Evolutionary conservation across 2,329 filamentous ascomycete genomes (phyloP).

Genomic region (Aspergillus jensenii): DNA sequence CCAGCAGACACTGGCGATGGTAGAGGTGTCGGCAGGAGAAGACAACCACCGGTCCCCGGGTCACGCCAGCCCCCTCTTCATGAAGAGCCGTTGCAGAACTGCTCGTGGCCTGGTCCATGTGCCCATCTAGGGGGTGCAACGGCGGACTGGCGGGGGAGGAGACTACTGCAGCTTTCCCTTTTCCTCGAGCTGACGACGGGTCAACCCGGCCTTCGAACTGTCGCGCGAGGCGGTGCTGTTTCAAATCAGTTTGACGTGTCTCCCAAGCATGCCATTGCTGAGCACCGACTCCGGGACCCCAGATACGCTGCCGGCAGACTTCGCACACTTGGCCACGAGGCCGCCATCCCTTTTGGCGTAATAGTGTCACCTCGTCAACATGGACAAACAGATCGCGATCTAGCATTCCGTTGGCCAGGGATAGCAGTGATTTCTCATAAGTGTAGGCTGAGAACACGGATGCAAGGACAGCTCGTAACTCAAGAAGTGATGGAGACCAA

Average conservation of each 20-base stretch:
- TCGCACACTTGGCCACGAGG: slow-evolving; percentile 85
- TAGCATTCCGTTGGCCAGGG: slow-evolving; percentile 79
- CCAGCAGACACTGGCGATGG: slow-evolving; percentile 46
- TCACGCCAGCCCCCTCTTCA: slow-evolving; percentile 11
- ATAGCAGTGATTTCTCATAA: slow-evolving; percentile 87
- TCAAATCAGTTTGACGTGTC: slow-evolving; percentile 46
- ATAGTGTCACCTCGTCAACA: slow-evolving; percentile 70
- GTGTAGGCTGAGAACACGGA: slow-evolving; percentile 95
- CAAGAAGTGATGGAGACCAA: slow-evolving; percentile 80
- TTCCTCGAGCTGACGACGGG: slow-evolving; percentile 31
- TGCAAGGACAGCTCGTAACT: slow-evolving; percentile 78
- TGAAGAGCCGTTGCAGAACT: slow-evolving; percentile 1
- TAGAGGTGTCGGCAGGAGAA: slow-evolving; percentile 52
- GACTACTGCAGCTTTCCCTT: slow-evolving; percentile 40
- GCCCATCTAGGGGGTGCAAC: slow-evolving; percentile 14
- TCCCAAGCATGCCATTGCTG: slow-evolving; percentile 83
- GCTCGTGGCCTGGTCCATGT: slow-evolving; percentile 16
- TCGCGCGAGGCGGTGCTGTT: slow-evolving; percentile 30
- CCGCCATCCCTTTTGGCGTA: slow-evolving; percentile 84
- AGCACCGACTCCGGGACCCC: slow-evolving; percentile 81
- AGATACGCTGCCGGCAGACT: slow-evolving; percentile 75
- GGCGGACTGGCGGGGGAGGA: slow-evolving; percentile 17
- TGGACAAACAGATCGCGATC: slow-evolving; percentile 86
- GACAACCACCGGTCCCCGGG: slow-evolving; percentile 37
- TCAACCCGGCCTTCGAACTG: slow-evolving; percentile 30